These are phyloP conservation scores for Globisporangium carolinianum DNA, from an alignment of 352 stramenopile species.

Conservation along the genomic window DNA sequence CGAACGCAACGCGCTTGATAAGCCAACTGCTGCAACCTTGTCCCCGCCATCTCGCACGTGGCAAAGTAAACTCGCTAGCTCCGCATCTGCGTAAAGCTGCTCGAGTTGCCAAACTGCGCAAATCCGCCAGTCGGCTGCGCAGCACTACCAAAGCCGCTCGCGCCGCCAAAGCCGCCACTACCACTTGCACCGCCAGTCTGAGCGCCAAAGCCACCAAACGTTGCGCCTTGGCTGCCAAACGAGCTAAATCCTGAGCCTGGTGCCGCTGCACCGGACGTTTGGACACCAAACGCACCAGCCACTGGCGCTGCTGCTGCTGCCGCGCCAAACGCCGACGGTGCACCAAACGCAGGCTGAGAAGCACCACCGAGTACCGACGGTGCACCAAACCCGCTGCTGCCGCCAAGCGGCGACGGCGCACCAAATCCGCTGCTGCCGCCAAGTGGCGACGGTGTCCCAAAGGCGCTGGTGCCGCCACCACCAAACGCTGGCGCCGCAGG, in stretches of 20 bases:
- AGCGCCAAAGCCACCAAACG: constrained; percentile 36
- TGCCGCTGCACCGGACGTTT: constrained; percentile 2
- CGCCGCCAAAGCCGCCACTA: constrained; percentile 14
- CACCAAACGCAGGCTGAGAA: constrained; percentile 11
- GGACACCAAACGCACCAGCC: constrained; percentile 3
- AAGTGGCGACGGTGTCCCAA: constrained; percentile 25
- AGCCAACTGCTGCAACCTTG: too few species aligned
- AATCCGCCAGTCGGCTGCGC: constrained; percentile 14
- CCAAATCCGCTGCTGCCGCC: constrained; percentile 33
- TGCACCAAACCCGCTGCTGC: constrained; percentile 34
- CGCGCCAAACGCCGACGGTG: constrained; percentile 25
- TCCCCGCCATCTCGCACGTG: neutral
- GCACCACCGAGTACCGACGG: constrained; percentile 35
- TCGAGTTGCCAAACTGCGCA: constrained; percentile 34
- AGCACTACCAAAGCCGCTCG: constrained; percentile 10
- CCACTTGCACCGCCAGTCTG: constrained; percentile 1
- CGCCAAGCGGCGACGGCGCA: constrained; percentile 37
- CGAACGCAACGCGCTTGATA: too few species aligned
- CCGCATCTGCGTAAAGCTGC: constrained; percentile 40
- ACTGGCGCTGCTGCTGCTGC: constrained; percentile 4
- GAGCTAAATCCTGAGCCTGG: constrained; percentile 35
- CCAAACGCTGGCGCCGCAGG: constrained; percentile 28
- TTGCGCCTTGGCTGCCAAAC: constrained; percentile 27
- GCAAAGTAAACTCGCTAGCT: neutral
- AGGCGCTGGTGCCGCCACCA: neutral